Evolutionary conservation across 441 rosid genomes (phyloP).

Genomic region (Populus trichocarpa): DNA sequence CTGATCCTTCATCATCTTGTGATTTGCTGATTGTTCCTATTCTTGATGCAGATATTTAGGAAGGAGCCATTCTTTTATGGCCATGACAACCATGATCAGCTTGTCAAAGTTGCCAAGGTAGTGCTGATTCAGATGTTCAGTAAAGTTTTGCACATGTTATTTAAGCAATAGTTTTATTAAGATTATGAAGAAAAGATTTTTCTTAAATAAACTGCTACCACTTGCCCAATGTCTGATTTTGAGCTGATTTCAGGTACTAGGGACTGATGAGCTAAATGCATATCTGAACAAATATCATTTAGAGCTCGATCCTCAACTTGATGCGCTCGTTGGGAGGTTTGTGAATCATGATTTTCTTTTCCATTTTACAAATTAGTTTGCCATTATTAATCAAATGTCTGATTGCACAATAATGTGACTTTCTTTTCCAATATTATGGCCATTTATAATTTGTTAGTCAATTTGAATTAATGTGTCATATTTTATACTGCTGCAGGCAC

Average conservation of each 20-base stretch:
- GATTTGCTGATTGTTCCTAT: constrained; percentile 14
- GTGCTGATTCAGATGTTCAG: constrained; percentile 8
- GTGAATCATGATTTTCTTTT: constrained; percentile 1
- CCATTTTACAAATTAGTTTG: neutral
- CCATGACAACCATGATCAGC: constrained; percentile 96
- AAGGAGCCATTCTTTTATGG: constrained; percentile 98
- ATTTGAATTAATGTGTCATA: neutral
- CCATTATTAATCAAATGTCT: neutral
- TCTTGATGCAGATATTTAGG: constrained; percentile 62
- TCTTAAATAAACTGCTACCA: neutral
- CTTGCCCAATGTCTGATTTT: constrained; percentile 7
- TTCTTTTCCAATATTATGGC: neutral
- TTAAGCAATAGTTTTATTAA: neutral
- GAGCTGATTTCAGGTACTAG: constrained; percentile 62
- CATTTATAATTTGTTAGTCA: neutral
- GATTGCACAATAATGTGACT: neutral
- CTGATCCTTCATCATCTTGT: neutral
- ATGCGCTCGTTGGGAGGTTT: constrained; percentile 90
- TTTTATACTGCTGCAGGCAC: constrained; percentile 55
- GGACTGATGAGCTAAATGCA: constrained; percentile 87
- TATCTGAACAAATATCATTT: constrained; percentile 82
- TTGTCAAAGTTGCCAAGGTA: constrained; percentile 96
- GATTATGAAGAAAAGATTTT: neutral
- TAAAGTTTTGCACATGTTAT: neutral
- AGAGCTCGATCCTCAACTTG: constrained; percentile 91